Evolutionary conservation across 2,329 filamentous ascomycete species (phyloP), one percentile per base, ranked within the genome.

Genomic region (Alternaria dauci): DNA sequence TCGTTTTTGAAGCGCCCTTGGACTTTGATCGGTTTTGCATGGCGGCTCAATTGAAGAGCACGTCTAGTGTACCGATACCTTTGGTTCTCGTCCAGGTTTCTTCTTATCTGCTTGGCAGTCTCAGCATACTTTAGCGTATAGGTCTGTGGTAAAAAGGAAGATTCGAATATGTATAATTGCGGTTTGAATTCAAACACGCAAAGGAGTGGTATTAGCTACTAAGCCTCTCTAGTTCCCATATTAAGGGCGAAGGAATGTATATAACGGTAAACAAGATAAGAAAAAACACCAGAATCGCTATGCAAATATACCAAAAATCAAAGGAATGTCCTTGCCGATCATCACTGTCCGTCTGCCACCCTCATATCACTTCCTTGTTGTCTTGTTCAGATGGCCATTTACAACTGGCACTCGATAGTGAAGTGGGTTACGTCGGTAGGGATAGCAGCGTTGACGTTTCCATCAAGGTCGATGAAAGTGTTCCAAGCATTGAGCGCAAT

Each of bases 401-500:
- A 65, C 25, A 50, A 32, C 28, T 56, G 25, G 42, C 66, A 67
- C 26, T 47, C 20, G 9, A 68, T 47, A 11, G 44, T 59, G 34
- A 65, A 63, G 3, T 20, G 23, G 28, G 44, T 48, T 8, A 48
- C 44, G 7, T 48, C 44, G 12, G 12, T 34, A 1, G 28, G 28
- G 3, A 16, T 34, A 9, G 44, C 44, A 23, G 28, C 44, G 2
- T 54, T 26, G 14, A 34, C 11, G 14, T 55, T 38, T 3, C 59
- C 62, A 47, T 68, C 63, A 16, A 68, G 44, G 32, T 67, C 59
- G n/a, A 61, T 36, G 50, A 59, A 67, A 5, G 66, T 68, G 39
- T 52, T 58, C 55, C 34, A 34, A 18, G 60, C 59, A n/a, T 62
- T 66, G 44, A 68, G 39, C 14, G 26, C 11, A 2, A 34, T 12